phyloP scores from a whole-genome alignment of 495 filamentous ascomycete genomes.

The Aspergillus campestris region DNA sequence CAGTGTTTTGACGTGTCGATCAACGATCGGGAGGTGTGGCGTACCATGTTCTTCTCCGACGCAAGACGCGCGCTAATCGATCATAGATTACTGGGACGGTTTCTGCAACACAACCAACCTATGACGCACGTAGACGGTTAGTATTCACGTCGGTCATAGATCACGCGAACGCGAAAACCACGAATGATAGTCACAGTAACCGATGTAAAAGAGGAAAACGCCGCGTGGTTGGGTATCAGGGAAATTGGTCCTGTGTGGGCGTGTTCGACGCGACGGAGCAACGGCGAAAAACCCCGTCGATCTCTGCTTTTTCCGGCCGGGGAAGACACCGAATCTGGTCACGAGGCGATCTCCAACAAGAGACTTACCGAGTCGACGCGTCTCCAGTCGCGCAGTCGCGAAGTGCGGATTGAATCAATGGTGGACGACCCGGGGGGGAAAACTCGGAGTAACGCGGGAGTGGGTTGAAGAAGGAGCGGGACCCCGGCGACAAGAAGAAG shows the following conservation, averaged over 20 bases:
- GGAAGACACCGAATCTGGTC: not conserved
- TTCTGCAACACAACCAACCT: not conserved
- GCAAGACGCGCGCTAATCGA: slow-evolving; percentile 21
- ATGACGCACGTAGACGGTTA: not conserved
- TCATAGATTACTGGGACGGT: slow-evolving; percentile 12
- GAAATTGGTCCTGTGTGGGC: not conserved
- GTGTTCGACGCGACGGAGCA: no score
- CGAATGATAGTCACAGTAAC: not conserved
- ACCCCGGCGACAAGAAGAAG: no score
- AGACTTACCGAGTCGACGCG: slow-evolving; percentile 19
- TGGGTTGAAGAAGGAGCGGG: slow-evolving; percentile 5
- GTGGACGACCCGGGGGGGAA: slow-evolving; percentile 3
- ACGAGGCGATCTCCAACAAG: not conserved
- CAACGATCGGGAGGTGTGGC: not conserved
- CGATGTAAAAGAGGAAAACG: not conserved
- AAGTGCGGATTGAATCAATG: slow-evolving; percentile 2
- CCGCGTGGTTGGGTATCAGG: not conserved
- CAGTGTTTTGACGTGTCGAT: not conserved
- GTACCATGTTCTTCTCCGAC: slow-evolving; percentile 32
- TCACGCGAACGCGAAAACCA: not conserved
- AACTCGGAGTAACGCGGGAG: not conserved
- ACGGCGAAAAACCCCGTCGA: no score
- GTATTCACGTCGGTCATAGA: not conserved
- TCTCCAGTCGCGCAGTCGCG: slow-evolving; percentile 15
- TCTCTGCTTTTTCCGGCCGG: not conserved